Base-by-base conservation (phyloP, 768 basidiomycete species). In the Gelatoporia subvermispora region DNA sequence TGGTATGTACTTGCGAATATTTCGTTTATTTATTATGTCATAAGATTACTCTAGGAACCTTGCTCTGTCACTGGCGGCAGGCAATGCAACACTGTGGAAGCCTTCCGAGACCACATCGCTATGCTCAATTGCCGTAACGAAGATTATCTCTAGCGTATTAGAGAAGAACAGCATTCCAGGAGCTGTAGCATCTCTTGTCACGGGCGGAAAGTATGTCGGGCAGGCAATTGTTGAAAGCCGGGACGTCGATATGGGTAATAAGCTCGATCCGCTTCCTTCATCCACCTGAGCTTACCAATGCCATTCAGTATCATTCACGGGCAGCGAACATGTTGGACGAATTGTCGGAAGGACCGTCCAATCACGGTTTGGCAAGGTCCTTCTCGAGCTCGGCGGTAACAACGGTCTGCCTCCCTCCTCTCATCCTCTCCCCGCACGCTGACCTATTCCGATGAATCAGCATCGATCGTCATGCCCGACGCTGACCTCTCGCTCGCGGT, bases 21-120 rank as follows among this genome's bases (percentile, higher is more conserved):
- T 18, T 18, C 22, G 8, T 13, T 31, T 31, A 13, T 5, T 7
- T 13, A 13, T 31, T 7, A 31, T 45, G 50, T 54, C 46, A 62
- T 25, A 47, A 38, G 23, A 23, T 17, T 52, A 43, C 24, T 38
- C 18, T 60, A 93, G 93, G 93, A 97, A 97, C 66, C 71, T 95
- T 43, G 79, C 92, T 2, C 74, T 97, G 20, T 89, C 93, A 3
- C 69, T 97, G 49, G 85, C 89, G 2, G 86, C 88, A 23, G 93
- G 93, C 16, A 97, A 98, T 65, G 85, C 92, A 1, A 94, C 92
- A 0, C 65, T 98, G 40, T 97, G 94, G 94, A 97, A 97, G 63
- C 94, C 94, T 7, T 88, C 93, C 0, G 90, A 85, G 2, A 88
- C 77, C 2, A 97, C 94, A 0, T 85, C 94, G 3, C 68, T 95